Conservation (phyloP, 1,284 basidiomycete genomes). For the Albatrellus sp. region DNA sequence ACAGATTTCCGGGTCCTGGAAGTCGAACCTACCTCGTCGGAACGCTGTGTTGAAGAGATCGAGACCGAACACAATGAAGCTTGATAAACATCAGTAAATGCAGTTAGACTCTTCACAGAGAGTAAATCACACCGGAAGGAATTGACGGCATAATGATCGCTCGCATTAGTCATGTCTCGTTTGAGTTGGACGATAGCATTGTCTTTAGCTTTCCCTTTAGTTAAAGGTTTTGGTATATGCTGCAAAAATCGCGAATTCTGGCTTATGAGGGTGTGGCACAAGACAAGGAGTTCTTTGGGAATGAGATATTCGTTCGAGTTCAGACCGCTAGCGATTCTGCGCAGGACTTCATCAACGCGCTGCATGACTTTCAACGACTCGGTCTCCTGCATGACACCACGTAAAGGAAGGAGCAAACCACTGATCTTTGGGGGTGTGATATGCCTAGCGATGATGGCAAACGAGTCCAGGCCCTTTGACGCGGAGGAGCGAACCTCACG, state of each 20-base stretch:
- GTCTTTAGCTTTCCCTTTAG: constrained; percentile 27
- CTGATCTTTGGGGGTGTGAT: constrained; percentile 71
- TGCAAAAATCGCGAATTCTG: constrained; percentile 82
- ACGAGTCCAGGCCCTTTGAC: constrained; percentile 75
- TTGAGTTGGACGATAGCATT: constrained; percentile 73
- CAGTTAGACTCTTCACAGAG: not conserved
- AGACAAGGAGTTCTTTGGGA: constrained; percentile 62
- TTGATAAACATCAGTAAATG: constrained; percentile 19
- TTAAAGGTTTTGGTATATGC: constrained; percentile 30
- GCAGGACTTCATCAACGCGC: constrained; percentile 81
- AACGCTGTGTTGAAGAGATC: constrained; percentile 88
- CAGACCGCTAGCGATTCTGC: constrained; percentile 74
- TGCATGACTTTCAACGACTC: constrained; percentile 75
- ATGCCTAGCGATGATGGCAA: constrained; percentile 68
- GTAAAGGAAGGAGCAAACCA: constrained; percentile 68
- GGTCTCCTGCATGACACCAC: constrained; percentile 81
- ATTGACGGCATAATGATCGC: constrained; percentile 73
- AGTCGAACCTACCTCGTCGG: constrained; percentile 78
- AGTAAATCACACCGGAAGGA: constrained; percentile 52
- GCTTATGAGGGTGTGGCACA: constrained; percentile 85
- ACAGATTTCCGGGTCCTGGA: constrained; percentile 61
- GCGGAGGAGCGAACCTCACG: constrained; percentile 76
- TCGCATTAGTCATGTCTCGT: constrained; percentile 42
- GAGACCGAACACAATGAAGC: constrained; percentile 87
- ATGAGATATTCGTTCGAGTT: constrained; percentile 72